Conservation (phyloP, 352 stramenopile genomes). For the Phytopythium cucurbitacearum region DNA sequence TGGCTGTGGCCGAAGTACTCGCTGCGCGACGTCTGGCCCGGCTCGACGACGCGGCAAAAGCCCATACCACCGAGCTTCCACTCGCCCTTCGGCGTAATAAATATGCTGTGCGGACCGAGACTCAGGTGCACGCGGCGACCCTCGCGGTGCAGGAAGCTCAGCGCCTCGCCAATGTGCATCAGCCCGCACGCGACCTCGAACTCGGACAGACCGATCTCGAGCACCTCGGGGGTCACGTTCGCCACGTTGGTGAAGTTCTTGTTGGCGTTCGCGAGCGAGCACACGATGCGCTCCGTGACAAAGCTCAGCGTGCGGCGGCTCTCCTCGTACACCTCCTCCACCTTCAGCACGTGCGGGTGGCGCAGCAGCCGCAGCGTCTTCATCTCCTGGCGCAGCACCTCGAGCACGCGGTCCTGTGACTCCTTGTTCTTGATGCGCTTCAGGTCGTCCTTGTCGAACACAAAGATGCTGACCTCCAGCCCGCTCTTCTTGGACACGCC, state of each 20-base stretch:
- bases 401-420: conserved; percentile 80
- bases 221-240: conserved; percentile 83
- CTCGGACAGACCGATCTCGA: conserved; percentile 84
- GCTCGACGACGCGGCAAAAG: conserved; percentile 84
- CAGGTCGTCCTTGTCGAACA: conserved; percentile 87
- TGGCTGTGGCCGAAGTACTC: conserved; percentile 75
- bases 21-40: conserved; percentile 72
- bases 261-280: conserved; percentile 87
- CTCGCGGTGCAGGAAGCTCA: conserved; percentile 90
- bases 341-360: conserved; percentile 87
- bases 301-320: conserved; percentile 83
- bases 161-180: conserved; percentile 85
- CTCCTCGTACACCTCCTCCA: conserved; percentile 89
- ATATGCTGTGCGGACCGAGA: conserved; percentile 83
- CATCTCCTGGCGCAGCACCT: conserved; percentile 87
- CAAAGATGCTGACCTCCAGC: conserved; percentile 77
- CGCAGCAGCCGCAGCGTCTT: conserved; percentile 83
- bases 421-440: conserved; percentile 84
- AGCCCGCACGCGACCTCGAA: conserved; percentile 87
- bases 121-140: conserved; percentile 84
- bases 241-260: conserved; percentile 86
- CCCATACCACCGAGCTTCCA: conserved; percentile 91
- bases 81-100: conserved; percentile 89
- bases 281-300: conserved; percentile 88
- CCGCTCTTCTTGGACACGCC: conserved; percentile 76